These are phyloP conservation scores for Sordariomycetes sp. DNA, from an alignment of 2,329 filamentous ascomycete genomes.

Conservation along the genomic window DNA sequence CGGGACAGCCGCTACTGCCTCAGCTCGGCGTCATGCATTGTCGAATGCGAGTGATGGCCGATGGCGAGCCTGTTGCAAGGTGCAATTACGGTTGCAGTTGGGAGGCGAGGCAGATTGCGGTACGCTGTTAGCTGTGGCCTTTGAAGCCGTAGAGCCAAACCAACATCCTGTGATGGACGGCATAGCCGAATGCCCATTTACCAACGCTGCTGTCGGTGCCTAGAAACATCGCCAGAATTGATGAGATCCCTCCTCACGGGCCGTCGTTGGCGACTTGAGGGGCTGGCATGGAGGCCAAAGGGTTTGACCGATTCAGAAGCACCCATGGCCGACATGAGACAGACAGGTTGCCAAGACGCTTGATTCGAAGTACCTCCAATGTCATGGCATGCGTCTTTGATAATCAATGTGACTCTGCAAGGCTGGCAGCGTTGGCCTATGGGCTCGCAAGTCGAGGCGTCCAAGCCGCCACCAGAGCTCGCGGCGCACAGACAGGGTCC, in stretches of 20 bases:
- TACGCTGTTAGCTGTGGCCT: background rate
- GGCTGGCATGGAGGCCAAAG: background rate
- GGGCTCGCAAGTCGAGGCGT: no score
- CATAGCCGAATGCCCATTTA: no score
- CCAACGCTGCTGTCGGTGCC: no score
- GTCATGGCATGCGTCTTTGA: background rate
- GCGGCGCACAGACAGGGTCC: background rate
- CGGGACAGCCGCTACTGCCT: background rate
- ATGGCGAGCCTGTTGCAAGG: no score
- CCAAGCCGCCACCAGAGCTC: no score
- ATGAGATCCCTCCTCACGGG: no score
- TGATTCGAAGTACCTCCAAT: background rate
- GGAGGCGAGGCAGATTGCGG: no score
- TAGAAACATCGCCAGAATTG: no score
- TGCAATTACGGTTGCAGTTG: no score
- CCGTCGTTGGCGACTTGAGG: no score
- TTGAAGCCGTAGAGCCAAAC: background rate
- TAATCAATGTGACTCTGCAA: background rate
- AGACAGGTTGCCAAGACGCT: background rate
- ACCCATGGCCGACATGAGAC: background rate
- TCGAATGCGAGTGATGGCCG: no score
- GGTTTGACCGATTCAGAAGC: background rate
- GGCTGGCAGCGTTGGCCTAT: background rate
- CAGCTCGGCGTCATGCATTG: background rate
- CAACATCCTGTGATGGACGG: no score